Evolutionary conservation across 352 stramenopile genomes (phyloP), one percentile per base, ranked within the genome.

Genomic region (Globisporangium barbulae): DNA sequence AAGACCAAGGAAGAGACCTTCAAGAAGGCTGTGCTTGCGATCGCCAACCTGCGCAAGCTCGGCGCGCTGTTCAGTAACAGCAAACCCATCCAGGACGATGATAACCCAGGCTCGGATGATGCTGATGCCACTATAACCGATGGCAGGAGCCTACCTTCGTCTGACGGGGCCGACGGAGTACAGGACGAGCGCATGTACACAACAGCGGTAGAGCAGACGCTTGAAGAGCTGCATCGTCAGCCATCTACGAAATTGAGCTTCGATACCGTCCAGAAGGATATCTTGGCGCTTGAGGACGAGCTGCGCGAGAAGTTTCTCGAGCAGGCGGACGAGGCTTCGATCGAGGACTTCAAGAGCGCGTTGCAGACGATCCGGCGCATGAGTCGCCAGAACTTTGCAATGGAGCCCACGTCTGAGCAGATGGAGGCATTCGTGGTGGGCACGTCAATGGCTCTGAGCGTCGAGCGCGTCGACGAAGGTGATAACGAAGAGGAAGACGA

Each of bases 281-380:
- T 88, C 21, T 60, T 65, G 22, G 79, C 78, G 9, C 62, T 93
- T 12, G 81, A 93, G 65, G 83, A 89, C 22, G 64, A 86, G 22
- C 60, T 93, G 33, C 80, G 81, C 4, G 70, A 84, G 57, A 78
- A 79, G 48, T 90, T 93, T 53, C 62, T 93, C 5, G 74, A 82
- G 55, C 68, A 74, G n/a, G 75, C 81, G 7, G 80, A 93, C 58
- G 76, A 83, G 57, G 64, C 44, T 2, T 63, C 79, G 19, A 89
- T 93, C 50, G 82, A 91, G 10, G 78, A 89, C 70, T 93, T 78
- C 63, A 89, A 86, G 71, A 64, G 33, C 25, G 81, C 83, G n/a
- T 66, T 93, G 44, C 69, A 88, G 59, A 79, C 83, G 39, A 68
- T 92, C 22, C 83, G 73, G 6, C 81, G 80, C 53, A 63, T 78